Evolutionary conservation across 1,139 yeast genomes (phyloP).

Genomic region (Sugiyamaella pinicola): DNA sequence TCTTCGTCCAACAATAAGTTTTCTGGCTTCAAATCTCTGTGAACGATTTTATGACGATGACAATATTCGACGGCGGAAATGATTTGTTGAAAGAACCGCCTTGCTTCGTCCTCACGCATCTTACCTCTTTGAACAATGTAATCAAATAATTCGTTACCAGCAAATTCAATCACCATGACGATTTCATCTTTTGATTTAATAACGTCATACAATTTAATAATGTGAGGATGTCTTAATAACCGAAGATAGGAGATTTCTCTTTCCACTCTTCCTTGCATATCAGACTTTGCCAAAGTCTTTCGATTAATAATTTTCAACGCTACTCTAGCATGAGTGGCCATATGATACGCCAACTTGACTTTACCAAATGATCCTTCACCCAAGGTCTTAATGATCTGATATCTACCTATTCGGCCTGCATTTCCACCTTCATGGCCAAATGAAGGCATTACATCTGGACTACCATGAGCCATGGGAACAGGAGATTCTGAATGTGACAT

Average conservation of each 20-base stretch:
- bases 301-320: constrained; percentile 94
- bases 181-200: constrained; percentile 95
- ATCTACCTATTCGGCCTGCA: constrained; percentile 70
- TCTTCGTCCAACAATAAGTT: constrained; percentile 88
- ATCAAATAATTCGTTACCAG: constrained; percentile 94
- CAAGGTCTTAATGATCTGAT: constrained; percentile 88
- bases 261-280: constrained; percentile 97
- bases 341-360: constrained; percentile 91
- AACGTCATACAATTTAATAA: constrained; percentile 93
- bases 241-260: constrained; percentile 91
- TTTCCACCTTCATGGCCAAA: constrained; percentile 27
- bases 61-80: constrained; percentile 98
- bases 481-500: constrained; percentile 17
- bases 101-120: constrained; percentile 92
- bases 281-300: constrained; percentile 90
- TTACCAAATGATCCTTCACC: constrained; percentile 99
- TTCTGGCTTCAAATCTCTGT: constrained; percentile 94
- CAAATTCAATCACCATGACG: constrained; percentile 96
- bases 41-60: constrained; percentile 96
- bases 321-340: constrained; percentile 89
- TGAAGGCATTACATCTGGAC: constrained; percentile 34
- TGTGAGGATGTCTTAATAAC: constrained; percentile 91
- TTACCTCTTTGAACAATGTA: constrained; percentile 94
- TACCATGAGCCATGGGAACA: constrained; percentile 16
- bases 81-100: constrained; percentile 95